phyloP scores from a whole-genome alignment of 2,329 filamentous ascomycete genomes.

The Sordariomycetes sp. region DNA sequence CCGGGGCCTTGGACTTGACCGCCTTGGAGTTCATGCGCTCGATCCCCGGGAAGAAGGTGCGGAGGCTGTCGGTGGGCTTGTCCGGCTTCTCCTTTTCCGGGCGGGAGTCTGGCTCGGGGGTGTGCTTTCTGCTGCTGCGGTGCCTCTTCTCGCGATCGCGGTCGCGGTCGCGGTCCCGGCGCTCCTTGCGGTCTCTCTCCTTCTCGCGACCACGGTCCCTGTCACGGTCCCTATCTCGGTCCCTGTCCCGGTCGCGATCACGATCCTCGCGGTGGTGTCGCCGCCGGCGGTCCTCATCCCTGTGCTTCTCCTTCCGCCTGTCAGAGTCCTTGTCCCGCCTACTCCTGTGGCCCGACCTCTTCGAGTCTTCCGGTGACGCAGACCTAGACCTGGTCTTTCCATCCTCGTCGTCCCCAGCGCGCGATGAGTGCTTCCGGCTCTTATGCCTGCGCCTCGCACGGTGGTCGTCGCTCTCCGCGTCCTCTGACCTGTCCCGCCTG shows the following conservation, averaged over 20 bases:
- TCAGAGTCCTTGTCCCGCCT: conserved; percentile 33
- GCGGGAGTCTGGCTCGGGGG: conserved; percentile 7
- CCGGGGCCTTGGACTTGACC: conserved; percentile 10
- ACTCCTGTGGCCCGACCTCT: conserved; percentile 47
- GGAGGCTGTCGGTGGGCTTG: neutral
- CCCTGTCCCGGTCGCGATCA: conserved; percentile 26
- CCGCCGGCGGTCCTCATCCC: conserved; percentile 18
- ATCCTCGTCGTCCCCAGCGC: conserved; percentile 31
- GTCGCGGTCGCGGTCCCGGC: conserved; percentile 18
- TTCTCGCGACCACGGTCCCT: conserved; percentile 21
- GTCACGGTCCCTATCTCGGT: conserved; percentile 17
- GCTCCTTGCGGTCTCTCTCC: conserved; percentile 12
- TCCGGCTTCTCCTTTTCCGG: neutral
- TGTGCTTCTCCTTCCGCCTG: conserved; percentile 26
- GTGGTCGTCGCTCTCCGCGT: conserved; percentile 32
- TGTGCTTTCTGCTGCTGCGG: conserved; percentile 19
- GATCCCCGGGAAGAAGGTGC: neutral
- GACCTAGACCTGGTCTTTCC: conserved; percentile 43
- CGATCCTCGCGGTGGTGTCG: conserved; percentile 13
- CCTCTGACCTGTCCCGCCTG: conserved; percentile 44
- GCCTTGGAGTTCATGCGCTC: neutral
- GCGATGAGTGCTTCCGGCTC: conserved; percentile 26
- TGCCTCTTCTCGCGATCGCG: conserved; percentile 26
- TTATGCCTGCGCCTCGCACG: conserved; percentile 32
- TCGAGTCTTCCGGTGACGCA: conserved; percentile 49